These are phyloP conservation scores for Chalara sp. DNA, from an alignment of 2,329 filamentous ascomycete species.

Conservation along the genomic window DNA sequence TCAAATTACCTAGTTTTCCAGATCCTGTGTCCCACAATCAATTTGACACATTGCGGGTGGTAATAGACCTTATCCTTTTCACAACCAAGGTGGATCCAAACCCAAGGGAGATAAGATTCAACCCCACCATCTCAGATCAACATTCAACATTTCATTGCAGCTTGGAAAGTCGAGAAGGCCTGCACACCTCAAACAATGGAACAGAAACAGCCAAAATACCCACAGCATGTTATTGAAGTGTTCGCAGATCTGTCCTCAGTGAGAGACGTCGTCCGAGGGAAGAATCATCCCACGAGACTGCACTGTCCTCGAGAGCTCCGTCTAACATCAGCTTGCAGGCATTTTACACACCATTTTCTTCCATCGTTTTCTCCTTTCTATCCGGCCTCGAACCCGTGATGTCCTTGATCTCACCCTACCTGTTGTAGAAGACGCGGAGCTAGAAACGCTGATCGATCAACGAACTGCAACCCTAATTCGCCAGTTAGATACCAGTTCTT, in stretches of 20 bases:
- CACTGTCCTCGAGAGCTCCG: neutral
- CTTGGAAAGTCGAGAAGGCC: neutral
- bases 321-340: conserved; percentile 41
- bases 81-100: too few relatives aligned
- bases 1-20: too few relatives aligned
- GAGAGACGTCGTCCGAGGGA: conserved; percentile 89
- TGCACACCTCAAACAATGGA: conserved; percentile 42
- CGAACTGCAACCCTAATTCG: conserved; percentile 73
- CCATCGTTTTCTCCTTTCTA: conserved; percentile 89
- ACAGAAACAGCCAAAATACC: conserved; percentile 51
- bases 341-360: conserved; percentile 98
- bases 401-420: conserved; percentile 87
- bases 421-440: conserved; percentile 80
- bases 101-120: neutral
- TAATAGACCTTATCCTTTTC: too few relatives aligned
- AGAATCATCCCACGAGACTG: neutral
- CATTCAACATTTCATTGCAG: too few relatives aligned
- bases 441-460: conserved; percentile 90
- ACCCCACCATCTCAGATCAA: conserved; percentile 3
- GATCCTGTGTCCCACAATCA: too few relatives aligned
- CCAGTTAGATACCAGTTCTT: conserved; percentile 60
- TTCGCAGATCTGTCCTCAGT: conserved; percentile 87
- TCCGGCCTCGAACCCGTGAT: conserved; percentile 77
- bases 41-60: too few relatives aligned
- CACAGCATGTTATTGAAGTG: conserved; percentile 89